Evolutionary conservation across 176 grass and related monocot genomes (phyloP), one percentile per base, ranked within the genome.

Genomic region (Aechmea fasciata): DNA sequence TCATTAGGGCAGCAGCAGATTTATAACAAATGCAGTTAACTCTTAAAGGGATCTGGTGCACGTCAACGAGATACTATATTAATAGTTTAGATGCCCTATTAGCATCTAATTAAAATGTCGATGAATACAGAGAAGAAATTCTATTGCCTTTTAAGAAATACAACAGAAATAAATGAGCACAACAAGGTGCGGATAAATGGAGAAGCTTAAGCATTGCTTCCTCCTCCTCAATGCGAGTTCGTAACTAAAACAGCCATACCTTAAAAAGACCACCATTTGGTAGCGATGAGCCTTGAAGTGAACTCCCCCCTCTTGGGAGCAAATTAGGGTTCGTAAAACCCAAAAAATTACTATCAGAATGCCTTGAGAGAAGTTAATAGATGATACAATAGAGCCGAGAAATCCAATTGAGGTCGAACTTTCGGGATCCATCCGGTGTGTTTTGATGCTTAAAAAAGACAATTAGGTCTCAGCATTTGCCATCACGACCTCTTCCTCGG

Each of bases 111-210:
- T 64, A 87, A 15, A 83, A 80, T 72, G 48, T 83, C 65, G 17
- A 6, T 52, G 71, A 73, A 80, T 73, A 65, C 66, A 66, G 63
- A 22, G 48, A 71, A 51, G 70, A 68, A 70, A 78, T 71, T 69
- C 81, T 78, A 88, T 71, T 80, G 26, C 73, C 69, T 67, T 67
- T 64, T 72, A 73, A 62, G 77, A 76, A 87, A 73, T 83, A 83
- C 80, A 87, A 72, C 73, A 83, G 65, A 66, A 76, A 73, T 80
- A 80, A 83, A 87, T 47, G 51, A 65, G 71, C 82, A 87, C 73
- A 41, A 79, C 62, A 70, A 66, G 11, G 75, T 65, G 64, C 2
- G 63, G 84, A 76, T 83, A 83, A 75, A 83, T 63, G 75, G 76
- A 77, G 72, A 83, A 73, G 57, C 76, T 67, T 68, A 72, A 22